phyloP scores from a whole-genome alignment of 2,329 filamentous ascomycete species.

The Ophiostoma australiae region DNA sequence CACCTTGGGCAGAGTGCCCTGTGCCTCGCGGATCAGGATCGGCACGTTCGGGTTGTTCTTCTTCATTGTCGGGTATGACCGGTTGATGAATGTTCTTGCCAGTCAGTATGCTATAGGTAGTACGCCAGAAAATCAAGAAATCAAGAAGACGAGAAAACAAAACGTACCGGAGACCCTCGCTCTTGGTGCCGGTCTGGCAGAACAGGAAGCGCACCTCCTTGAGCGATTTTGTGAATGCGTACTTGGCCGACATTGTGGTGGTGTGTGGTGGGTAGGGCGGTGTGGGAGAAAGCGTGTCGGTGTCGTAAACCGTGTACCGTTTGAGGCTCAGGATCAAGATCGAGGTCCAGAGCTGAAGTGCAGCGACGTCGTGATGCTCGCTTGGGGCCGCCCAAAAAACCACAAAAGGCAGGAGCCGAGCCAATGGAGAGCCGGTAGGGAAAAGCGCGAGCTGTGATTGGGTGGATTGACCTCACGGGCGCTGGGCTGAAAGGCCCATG shows the following conservation, averaged over 20 bases:
- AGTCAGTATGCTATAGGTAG: too few species aligned
- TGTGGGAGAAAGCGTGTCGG: neutral
- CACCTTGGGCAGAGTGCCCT: conserved; percentile 75
- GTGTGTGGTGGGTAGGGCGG: neutral
- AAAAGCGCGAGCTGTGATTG: conserved; percentile 25
- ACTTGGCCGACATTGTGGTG: conserved; percentile 77
- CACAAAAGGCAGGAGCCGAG: conserved; percentile 12
- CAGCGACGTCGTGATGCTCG: conserved; percentile 19
- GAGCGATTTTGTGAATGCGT: conserved; percentile 80
- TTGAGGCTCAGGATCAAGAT: neutral
- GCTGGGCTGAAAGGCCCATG: conserved; percentile 1
- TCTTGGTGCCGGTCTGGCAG: conserved; percentile 89
- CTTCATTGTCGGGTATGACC: conserved; percentile 97
- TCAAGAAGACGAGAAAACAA: neutral
- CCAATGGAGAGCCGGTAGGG: conserved; percentile 23
- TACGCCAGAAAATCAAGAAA: neutral
- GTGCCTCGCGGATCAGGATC: conserved; percentile 90
- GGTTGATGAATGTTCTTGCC: conserved; percentile 75
- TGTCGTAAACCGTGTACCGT: neutral
- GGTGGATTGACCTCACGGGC: neutral
- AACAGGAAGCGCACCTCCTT: conserved; percentile 97
- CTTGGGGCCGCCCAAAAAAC: conserved; percentile 10
- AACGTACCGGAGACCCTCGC: conserved; percentile 68
- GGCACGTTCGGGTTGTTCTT: conserved; percentile 93
- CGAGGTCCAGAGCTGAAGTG: neutral